These are phyloP conservation scores for Oligophagozyma castellii DNA, from an alignment of 1,139 yeast genomes.

Conservation along the genomic window DNA sequence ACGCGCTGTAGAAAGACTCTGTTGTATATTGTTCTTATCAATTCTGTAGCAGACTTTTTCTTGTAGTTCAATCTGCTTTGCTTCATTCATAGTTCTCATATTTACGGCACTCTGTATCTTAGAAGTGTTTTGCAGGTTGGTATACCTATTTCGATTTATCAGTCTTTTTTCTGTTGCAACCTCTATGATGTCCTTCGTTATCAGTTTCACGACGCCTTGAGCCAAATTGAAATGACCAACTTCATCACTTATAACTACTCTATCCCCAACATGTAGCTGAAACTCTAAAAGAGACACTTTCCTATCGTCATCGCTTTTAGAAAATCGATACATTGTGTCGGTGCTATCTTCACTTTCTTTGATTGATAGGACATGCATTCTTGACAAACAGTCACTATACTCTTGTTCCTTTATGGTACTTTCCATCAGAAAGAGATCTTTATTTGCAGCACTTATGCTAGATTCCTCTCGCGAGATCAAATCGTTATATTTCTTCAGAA, in stretches of 20 bases:
- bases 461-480: slow-evolving; percentile 67
- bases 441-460: slow-evolving; percentile 36
- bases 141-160: slow-evolving; percentile 26
- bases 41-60: slow-evolving; percentile 36
- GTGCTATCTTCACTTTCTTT: slow-evolving; percentile 2
- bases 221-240: slow-evolving; percentile 64
- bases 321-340: not conserved
- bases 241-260: slow-evolving; percentile 67
- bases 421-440: slow-evolving; percentile 52
- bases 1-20: slow-evolving; percentile 65
- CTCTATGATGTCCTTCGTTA: slow-evolving; percentile 27
- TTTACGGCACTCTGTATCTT: slow-evolving; percentile 1
- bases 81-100: slow-evolving; percentile 1
- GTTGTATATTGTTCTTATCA: slow-evolving; percentile 68
- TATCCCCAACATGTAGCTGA: slow-evolving; percentile 39
- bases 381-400: slow-evolving; percentile 45
- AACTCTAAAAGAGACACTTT: slow-evolving; percentile 23
- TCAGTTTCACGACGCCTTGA: slow-evolving; percentile 39
- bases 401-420: slow-evolving; percentile 40
- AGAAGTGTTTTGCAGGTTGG: slow-evolving; percentile 2
- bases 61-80: slow-evolving; percentile 7
- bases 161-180: slow-evolving; percentile 41
- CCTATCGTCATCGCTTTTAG: not conserved
- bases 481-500: slow-evolving; percentile 60
- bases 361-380: slow-evolving; percentile 28